Percentiles rank a stretch among this genome's conserved stretches.
Evolutionary conservation across 1,139 yeast species (phyloP).

Genomic region (Lodderomyces orthopsilosis): DNA sequence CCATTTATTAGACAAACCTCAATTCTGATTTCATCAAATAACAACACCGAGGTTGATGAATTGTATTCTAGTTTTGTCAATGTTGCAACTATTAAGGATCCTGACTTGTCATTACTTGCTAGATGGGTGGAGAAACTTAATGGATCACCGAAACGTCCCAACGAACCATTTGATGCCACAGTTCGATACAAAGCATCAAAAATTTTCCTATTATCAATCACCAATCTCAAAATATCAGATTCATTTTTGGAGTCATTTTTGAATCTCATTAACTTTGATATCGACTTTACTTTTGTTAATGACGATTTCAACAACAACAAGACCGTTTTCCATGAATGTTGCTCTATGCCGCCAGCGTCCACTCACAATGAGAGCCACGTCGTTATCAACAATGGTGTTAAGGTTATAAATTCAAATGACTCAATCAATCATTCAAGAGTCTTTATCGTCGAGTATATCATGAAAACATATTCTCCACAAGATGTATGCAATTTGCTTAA

Average conservation of each 20-base stretch:
- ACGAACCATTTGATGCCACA: constrained; percentile 12
- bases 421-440: constrained; percentile 41
- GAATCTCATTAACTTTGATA: constrained; percentile 38
- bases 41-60: constrained; percentile 55
- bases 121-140: constrained; percentile 52
- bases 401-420: constrained; percentile 41
- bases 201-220: constrained; percentile 61
- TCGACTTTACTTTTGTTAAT: constrained; percentile 38
- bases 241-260: constrained; percentile 45
- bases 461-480: constrained; percentile 22
- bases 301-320: constrained; percentile 44
- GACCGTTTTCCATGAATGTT: constrained; percentile 44
- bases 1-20: constrained; percentile 13
- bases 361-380: constrained; percentile 32
- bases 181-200: constrained; percentile 51
- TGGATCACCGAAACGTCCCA: constrained; percentile 14
- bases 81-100: constrained; percentile 50
- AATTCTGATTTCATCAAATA: constrained; percentile 6
- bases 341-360: constrained; percentile 39
- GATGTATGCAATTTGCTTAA: constrained; percentile 27
- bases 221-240: constrained; percentile 51
- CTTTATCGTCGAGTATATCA: constrained; percentile 35
- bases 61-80: constrained; percentile 64
- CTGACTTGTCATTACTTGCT: constrained; percentile 41
- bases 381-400: constrained; percentile 45